Evolutionary conservation across 1,284 basidiomycete species (phyloP).

Genomic region (Testicularia cyperi): DNA sequence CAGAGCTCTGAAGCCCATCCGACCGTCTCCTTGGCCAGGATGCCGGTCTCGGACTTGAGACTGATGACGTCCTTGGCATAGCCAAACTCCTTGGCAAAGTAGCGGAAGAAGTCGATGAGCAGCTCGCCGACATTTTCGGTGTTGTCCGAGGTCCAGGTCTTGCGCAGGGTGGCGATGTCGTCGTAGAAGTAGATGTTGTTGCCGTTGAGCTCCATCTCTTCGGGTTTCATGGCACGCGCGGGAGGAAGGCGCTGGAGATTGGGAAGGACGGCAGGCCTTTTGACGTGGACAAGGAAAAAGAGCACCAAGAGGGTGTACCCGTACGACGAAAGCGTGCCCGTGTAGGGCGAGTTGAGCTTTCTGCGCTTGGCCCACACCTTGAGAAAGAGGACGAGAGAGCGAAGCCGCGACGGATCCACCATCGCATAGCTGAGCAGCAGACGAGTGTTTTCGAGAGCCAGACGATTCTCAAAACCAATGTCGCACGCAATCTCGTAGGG

Average conservation of each 20-base stretch:
- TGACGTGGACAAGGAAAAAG: conserved; percentile 95
- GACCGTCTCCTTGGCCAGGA: conserved; percentile 84
- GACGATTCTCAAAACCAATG: conserved; percentile 95
- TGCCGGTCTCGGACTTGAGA: conserved; percentile 73
- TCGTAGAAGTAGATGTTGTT: conserved; percentile 80
- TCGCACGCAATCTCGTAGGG: conserved; percentile 77
- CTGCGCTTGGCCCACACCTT: conserved; percentile 98
- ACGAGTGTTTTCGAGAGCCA: conserved; percentile 95
- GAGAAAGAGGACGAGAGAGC: conserved; percentile 92
- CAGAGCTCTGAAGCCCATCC: conserved; percentile 81
- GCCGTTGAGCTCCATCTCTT: conserved; percentile 73
- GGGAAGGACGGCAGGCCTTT: conserved; percentile 62
- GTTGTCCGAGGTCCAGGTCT: conserved; percentile 91
- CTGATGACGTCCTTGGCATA: conserved; percentile 91
- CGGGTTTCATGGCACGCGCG: conserved; percentile 58
- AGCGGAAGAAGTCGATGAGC: conserved; percentile 97
- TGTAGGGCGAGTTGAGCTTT: conserved; percentile 97
- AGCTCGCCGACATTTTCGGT: conserved; percentile 89
- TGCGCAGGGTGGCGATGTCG: conserved; percentile 85
- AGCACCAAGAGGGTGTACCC: conserved; percentile 97
- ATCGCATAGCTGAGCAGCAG: conserved; percentile 95
- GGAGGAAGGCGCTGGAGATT: conserved; percentile 61
- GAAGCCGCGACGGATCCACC: conserved; percentile 88
- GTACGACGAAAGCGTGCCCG: conserved; percentile 93
- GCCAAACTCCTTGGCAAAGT: conserved; percentile 87